Evolutionary conservation across 768 basidiomycete genomes (phyloP).

Genomic region (Mrakia blollopis): DNA sequence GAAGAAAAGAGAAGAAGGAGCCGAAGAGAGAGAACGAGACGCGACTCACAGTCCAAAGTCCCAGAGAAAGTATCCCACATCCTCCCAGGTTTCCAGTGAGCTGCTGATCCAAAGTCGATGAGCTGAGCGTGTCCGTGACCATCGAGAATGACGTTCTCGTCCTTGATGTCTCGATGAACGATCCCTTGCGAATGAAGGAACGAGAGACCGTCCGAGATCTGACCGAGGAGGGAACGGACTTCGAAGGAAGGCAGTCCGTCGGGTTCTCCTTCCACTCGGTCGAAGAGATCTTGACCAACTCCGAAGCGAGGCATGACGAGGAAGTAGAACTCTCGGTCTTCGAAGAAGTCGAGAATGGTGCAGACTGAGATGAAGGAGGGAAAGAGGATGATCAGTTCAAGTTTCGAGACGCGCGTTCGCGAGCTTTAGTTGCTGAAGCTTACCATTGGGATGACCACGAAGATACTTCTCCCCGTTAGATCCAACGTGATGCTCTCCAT

Average conservation of each 20-base stretch:
- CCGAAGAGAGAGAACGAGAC: background rate
- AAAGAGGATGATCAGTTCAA: slow-evolving; percentile 39
- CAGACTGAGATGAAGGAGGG: slow-evolving; percentile 74
- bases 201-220: slow-evolving; percentile 81
- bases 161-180: slow-evolving; percentile 96
- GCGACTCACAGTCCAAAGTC: slow-evolving; percentile 41
- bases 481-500: slow-evolving; percentile 52
- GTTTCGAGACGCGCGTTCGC: slow-evolving; percentile 20
- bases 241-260: slow-evolving; percentile 70
- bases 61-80: slow-evolving; percentile 50
- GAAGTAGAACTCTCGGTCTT: slow-evolving; percentile 94
- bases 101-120: slow-evolving; percentile 88
- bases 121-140: slow-evolving; percentile 76
- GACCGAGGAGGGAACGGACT: slow-evolving; percentile 79
- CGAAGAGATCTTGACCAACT: slow-evolving; percentile 76
- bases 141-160: slow-evolving; percentile 67
- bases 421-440: background rate
- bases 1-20: background rate
- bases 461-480: slow-evolving; percentile 50
- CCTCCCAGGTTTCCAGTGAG: slow-evolving; percentile 48
- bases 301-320: slow-evolving; percentile 59
- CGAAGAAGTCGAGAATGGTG: slow-evolving; percentile 91
- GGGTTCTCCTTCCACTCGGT: slow-evolving; percentile 84
- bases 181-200: slow-evolving; percentile 91
- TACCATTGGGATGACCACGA: slow-evolving; percentile 44